Conservation (phyloP, 495 filamentous ascomycete genomes). For the Podospora pseudoanserina region DNA sequence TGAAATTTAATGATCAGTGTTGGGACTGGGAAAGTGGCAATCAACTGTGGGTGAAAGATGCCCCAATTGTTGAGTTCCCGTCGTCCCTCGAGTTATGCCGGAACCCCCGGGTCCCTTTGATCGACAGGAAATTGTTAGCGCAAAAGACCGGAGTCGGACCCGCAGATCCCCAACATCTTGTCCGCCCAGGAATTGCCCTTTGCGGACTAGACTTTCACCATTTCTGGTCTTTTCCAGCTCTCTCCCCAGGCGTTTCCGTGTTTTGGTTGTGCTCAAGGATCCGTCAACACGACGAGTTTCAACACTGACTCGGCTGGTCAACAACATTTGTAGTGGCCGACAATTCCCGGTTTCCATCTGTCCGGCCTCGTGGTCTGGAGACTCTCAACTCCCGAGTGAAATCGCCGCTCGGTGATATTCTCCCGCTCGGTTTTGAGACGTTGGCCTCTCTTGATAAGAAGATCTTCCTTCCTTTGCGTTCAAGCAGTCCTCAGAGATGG, state of each 20-base stretch:
- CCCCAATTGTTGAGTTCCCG: conserved; percentile 35
- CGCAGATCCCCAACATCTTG: conserved; percentile 45
- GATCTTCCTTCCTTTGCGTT: too few relatives aligned
- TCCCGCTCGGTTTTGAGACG: background rate
- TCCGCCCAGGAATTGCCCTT: conserved; percentile 21
- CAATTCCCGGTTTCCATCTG: conserved; percentile 8
- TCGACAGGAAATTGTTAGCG: conserved; percentile 27
- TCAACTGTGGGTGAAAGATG: conserved; percentile 5
- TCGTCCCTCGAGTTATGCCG: conserved; percentile 13
- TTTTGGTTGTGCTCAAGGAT: conserved; percentile 4
- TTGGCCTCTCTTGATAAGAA: too few relatives aligned
- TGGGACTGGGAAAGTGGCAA: background rate
- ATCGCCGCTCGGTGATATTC: background rate
- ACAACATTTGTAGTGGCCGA: conserved; percentile 2
- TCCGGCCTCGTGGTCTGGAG: background rate
- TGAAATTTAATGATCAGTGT: background rate
- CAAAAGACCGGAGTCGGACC: conserved; percentile 27
- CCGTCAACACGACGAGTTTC: conserved; percentile 1
- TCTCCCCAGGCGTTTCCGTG: background rate
- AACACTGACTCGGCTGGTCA: conserved; percentile 4
- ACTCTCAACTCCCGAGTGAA: background rate
- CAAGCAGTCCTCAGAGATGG: too few relatives aligned
- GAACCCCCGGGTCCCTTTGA: conserved; percentile 13
- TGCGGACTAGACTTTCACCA: conserved; percentile 9
- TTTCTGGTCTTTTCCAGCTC: too few relatives aligned